Evolutionary conservation across 805 yeast species (phyloP).

Genomic region (Zygotorulaspora sp.): DNA sequence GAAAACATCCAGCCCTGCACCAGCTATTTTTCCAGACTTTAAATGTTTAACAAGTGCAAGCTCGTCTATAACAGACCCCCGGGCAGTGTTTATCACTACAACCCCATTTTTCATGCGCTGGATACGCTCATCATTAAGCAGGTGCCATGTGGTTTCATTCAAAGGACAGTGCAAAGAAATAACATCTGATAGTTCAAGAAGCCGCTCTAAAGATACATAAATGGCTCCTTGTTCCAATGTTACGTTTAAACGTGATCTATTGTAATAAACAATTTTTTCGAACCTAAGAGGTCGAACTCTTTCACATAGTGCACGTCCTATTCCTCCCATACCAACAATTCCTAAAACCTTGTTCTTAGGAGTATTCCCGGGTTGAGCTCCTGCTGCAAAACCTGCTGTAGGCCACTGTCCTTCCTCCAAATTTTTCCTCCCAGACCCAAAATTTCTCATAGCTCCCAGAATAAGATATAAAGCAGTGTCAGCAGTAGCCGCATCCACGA

Average conservation of each 20-base stretch:
- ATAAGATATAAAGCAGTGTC: slow-evolving; percentile 57
- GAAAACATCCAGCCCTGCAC: slow-evolving; percentile 66
- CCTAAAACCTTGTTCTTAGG: slow-evolving; percentile 71
- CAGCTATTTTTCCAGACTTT: slow-evolving; percentile 53
- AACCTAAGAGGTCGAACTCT: slow-evolving; percentile 70
- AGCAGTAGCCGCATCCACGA: slow-evolving; percentile 65
- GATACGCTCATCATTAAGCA: slow-evolving; percentile 54
- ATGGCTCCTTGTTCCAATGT: slow-evolving; percentile 61
- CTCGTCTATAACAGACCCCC: slow-evolving; percentile 75
- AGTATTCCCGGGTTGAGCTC: slow-evolving; percentile 58
- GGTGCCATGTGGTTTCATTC: slow-evolving; percentile 61
- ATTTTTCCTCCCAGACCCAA: slow-evolving; percentile 51
- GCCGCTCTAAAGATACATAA: slow-evolving; percentile 62
- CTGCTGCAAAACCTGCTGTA: slow-evolving; percentile 49
- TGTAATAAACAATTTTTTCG: slow-evolving; percentile 59
- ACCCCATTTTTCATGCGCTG: slow-evolving; percentile 68
- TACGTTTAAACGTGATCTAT: slow-evolving; percentile 50
- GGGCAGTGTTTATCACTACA: slow-evolving; percentile 66
- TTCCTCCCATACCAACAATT: slow-evolving; percentile 82
- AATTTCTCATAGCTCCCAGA: slow-evolving; percentile 58
- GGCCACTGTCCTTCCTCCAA: slow-evolving; percentile 59
- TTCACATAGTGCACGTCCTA: slow-evolving; percentile 71
- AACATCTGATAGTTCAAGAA: slow-evolving; percentile 56
- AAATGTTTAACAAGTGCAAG: slow-evolving; percentile 46
- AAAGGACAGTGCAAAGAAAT: slow-evolving; percentile 69